Evolutionary conservation across 495 filamentous ascomycete genomes (phyloP), one percentile per base, ranked within the genome.

Genomic region (Aspergillus egyptiacus): DNA sequence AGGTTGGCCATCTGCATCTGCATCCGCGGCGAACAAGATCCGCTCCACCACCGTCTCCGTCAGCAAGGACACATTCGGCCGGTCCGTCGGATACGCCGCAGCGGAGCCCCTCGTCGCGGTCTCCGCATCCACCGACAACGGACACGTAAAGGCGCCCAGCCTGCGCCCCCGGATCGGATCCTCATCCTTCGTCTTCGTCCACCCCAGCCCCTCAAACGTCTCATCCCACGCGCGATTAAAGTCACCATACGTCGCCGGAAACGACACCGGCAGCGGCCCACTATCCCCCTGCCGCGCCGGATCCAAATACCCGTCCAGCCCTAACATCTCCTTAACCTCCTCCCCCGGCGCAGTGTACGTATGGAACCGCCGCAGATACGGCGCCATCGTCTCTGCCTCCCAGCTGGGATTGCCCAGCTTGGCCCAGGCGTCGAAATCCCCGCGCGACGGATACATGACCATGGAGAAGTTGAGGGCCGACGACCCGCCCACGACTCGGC

Each of bases 201-300:
- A 48, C 0, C 70, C 71, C 0, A 75, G 51, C 0, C 51, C 45
- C 39, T 76, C 64, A 13, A 77, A 48, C 1, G 76, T 72, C 1
- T 52, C 51, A 50, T 78, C 72, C 73, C 75, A 81, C 18, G 71
- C 62, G 27, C 61, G 51, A 48, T 78, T 73, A 1, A 72, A 63
- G 2, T 62, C 48, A 2, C 66, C 61, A 53, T 70, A 76, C 30
- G 73, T 55, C 8, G 55, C 57, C 3, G 65, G 65, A 30, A 42
- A 42, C 0, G 63, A 64, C 3, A 69, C 72, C 11, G 68, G 57
- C 5, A 79, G 24, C 10, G 77, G 76, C 0, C 75, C 75, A 33
- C 54, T 33, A 1, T 43, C 55, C 0, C 76, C 77, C 51, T 70
- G 65, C 44, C 63, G 63, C 0, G 57, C 53, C 10, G 49, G 45